phyloP scores from a whole-genome alignment of 106 monocot species.

The Allium cepa region DNA sequence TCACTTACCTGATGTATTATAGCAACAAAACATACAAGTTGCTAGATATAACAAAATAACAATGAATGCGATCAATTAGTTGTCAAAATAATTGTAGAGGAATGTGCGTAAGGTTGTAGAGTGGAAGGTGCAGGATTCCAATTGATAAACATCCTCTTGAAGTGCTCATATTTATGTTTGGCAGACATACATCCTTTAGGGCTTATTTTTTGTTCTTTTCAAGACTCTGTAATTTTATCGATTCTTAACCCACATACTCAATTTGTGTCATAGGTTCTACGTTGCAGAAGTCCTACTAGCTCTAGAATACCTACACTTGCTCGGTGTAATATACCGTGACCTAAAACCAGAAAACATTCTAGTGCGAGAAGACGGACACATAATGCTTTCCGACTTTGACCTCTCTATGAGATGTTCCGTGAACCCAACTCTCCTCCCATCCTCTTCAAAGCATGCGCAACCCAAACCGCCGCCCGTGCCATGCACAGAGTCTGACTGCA shows the following conservation, averaged over 20 bases:
- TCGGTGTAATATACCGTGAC: constrained; percentile 74
- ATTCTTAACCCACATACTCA: constrained; percentile 1
- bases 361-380: constrained; percentile 60
- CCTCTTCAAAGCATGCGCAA: constrained; percentile 25
- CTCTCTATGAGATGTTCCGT: constrained; percentile 52
- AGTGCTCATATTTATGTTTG: not conserved
- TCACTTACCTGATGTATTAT: no score
- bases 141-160: no score
- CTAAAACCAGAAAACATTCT: constrained; percentile 83
- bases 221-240: not conserved
- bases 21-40: no score
- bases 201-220: not conserved
- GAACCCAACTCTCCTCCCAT: constrained; percentile 48
- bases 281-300: constrained; percentile 73
- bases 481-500: constrained; percentile 45
- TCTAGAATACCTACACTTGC: constrained; percentile 57
- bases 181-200: not conserved
- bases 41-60: no score
- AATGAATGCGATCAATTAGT: no score
- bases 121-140: no score
- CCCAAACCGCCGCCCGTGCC: constrained; percentile 18
- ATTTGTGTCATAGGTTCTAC: constrained; percentile 46
- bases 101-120: no score
- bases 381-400: constrained; percentile 63
- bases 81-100: no score